Evolutionary conservation across 768 basidiomycete genomes (phyloP).

Genomic region (Lactarius psammicola): DNA sequence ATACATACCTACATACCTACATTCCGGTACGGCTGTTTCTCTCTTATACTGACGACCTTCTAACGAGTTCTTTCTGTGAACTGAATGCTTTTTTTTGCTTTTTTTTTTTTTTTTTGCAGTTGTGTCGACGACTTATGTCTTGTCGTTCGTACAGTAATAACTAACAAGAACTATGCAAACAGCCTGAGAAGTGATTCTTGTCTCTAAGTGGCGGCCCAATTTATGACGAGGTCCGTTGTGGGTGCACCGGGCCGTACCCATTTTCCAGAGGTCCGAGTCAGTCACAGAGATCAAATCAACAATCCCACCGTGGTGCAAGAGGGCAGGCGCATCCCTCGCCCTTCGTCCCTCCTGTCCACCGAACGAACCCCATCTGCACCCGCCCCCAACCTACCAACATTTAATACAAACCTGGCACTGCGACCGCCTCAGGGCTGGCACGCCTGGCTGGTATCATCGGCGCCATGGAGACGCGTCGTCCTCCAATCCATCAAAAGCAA

Average conservation of each 20-base stretch:
- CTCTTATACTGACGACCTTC: not conserved
- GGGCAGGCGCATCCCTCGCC: no score
- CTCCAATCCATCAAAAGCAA: not conserved
- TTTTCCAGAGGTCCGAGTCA: no score
- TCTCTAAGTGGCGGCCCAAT: no score
- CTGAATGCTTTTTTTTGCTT: not conserved
- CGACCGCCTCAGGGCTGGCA: not conserved
- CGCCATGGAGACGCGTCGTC: not conserved
- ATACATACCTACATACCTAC: not conserved
- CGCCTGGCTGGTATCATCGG: no score
- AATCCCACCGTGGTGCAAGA: no score
- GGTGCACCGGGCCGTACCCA: no score
- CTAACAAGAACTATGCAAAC: not conserved
- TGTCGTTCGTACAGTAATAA: not conserved
- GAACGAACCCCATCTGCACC: no score
- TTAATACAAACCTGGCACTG: not conserved
- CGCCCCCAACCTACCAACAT: not conserved
- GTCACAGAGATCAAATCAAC: no score
- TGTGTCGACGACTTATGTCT: not conserved
- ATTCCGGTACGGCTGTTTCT: not conserved
- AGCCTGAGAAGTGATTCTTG: not conserved
- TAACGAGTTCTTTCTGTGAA: not conserved
- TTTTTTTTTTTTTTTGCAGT: not conserved
- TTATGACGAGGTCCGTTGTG: no score
- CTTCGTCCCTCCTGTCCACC: no score